phyloP scores from a whole-genome alignment of 2,329 filamentous ascomycete genomes.

The Exophiala aquamarina region DNA sequence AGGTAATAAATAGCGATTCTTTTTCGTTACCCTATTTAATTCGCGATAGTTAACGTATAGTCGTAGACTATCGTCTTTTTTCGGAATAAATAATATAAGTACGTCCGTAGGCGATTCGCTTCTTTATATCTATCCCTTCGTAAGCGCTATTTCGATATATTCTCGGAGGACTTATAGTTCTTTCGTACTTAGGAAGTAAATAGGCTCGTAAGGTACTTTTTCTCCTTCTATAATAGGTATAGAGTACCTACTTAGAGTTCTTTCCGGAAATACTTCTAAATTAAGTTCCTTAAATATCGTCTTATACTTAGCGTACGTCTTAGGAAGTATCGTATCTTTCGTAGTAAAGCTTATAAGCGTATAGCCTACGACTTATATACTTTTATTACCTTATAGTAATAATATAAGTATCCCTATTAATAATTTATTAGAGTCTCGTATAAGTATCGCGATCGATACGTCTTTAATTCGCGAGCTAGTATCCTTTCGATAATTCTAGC shows the following conservation, averaged over 20 bases:
- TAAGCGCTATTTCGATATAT: not conserved
- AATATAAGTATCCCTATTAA: not conserved
- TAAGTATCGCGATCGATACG: not conserved
- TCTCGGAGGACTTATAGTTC: not conserved
- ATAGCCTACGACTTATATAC: not conserved
- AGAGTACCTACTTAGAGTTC: not conserved
- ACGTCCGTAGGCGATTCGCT: too few species aligned
- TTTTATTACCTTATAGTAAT: constrained; percentile 1
- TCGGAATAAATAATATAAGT: constrained; percentile 3
- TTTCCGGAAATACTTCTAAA: too few species aligned
- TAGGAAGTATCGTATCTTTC: constrained; percentile 3
- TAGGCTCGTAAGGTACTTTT: not conserved
- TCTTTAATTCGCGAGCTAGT: too few species aligned
- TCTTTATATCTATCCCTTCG: constrained; percentile 1
- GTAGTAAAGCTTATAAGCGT: not conserved
- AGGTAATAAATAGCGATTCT: constrained; percentile 5
- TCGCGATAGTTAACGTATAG: constrained; percentile 6
- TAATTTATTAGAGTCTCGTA: not conserved
- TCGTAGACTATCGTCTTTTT: constrained; percentile 1
- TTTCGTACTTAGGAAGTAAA: not conserved
- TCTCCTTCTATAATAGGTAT: not conserved
- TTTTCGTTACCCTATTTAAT: constrained; percentile 5
- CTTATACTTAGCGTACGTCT: constrained; percentile 1
- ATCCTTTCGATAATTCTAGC: not conserved
- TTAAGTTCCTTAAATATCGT: not conserved